Conservation (phyloP, 257 asterid species). For the Knoxia roxburghii region DNA sequence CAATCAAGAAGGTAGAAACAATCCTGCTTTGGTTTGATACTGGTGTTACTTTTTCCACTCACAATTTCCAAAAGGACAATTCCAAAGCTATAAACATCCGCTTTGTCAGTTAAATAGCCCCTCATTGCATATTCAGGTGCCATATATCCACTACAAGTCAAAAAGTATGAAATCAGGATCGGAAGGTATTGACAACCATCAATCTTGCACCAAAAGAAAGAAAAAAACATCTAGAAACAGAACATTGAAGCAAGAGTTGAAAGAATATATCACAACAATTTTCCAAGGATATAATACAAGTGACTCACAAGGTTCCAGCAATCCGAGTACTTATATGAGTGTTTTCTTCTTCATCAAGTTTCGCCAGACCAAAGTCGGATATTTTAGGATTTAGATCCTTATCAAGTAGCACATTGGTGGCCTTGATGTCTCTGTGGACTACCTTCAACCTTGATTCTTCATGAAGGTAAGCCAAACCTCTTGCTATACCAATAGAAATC, state of each 20-base stretch:
- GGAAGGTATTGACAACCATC: neutral
- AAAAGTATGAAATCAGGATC: slow-evolving; percentile 1
- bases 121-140: slow-evolving; percentile 79
- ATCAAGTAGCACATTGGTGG: slow-evolving; percentile 72
- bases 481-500: slow-evolving; percentile 64
- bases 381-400: slow-evolving; percentile 57
- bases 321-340: slow-evolving; percentile 50
- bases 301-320: slow-evolving; percentile 69
- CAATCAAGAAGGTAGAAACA: slow-evolving; percentile 67
- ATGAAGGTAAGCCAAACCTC: slow-evolving; percentile 78
- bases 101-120: slow-evolving; percentile 69
- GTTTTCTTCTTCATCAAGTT: slow-evolving; percentile 63
- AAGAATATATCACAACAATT: neutral
- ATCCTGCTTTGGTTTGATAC: slow-evolving; percentile 57
- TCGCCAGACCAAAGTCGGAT: slow-evolving; percentile 82
- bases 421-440: slow-evolving; percentile 77
- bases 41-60: slow-evolving; percentile 59
- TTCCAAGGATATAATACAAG: neutral
- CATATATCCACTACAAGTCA: slow-evolving; percentile 57
- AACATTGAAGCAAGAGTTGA: neutral
- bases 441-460: slow-evolving; percentile 79
- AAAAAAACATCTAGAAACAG: neutral
- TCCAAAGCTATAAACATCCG: slow-evolving; percentile 72
- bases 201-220: too few relatives aligned
- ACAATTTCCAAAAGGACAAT: slow-evolving; percentile 58